Percentiles rank a stretch among this genome's conserved stretches.
Conservation (phyloP, 768 basidiomycete genomes). For the Mycena crocata region DNA sequence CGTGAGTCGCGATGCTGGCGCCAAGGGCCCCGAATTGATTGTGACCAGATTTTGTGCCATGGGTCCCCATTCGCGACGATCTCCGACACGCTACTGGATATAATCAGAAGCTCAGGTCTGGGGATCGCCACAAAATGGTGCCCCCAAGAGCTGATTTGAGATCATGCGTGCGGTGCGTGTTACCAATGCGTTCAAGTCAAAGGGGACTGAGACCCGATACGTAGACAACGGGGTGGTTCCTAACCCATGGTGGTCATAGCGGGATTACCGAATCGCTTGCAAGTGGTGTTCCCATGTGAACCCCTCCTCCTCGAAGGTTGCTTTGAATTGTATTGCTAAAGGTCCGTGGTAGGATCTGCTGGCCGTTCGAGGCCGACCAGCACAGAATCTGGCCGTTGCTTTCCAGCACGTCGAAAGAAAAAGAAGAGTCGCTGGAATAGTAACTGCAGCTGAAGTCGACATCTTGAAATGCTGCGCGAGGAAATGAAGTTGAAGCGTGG, state of each 20-base stretch:
- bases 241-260: conserved; percentile 15
- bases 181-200: background rate
- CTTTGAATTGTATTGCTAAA: too few species aligned
- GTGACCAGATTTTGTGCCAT: too few species aligned
- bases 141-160: conserved; percentile 12
- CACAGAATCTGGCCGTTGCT: conserved; percentile 14
- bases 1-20: too few species aligned
- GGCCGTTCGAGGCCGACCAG: conserved; percentile 19
- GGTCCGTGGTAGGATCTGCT: conserved; percentile 20
- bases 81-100: background rate
- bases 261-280: conserved; percentile 12
- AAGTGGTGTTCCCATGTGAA: conserved; percentile 14
- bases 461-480: too few species aligned
- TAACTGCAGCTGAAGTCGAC: too few species aligned
- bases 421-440: too few species aligned
- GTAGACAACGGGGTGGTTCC: conserved; percentile 11
- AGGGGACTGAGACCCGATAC: too few species aligned
- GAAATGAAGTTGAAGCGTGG: too few species aligned
- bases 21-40: too few species aligned
- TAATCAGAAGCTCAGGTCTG: background rate
- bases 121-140: conserved; percentile 5
- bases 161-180: conserved; percentile 14
- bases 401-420: conserved; percentile 6
- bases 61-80: background rate
- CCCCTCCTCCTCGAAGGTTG: background rate